Conservation (phyloP, 2,329 filamentous ascomycete genomes). For the Beauveria asiatica region DNA sequence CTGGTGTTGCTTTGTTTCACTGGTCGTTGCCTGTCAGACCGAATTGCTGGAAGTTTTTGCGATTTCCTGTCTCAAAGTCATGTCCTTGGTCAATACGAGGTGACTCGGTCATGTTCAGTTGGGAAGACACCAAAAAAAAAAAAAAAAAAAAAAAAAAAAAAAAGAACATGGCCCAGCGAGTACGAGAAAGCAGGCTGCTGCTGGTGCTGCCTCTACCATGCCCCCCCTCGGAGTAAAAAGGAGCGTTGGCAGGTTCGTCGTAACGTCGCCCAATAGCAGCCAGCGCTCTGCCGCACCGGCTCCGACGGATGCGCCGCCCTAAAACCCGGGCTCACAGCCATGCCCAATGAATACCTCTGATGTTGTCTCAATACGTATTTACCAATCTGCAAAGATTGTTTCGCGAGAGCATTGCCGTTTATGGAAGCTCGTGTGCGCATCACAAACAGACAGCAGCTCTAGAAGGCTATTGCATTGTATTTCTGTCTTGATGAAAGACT, state of each 20-base stretch:
- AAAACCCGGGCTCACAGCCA: not conserved
- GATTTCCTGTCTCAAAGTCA: not conserved
- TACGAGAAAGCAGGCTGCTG: not conserved
- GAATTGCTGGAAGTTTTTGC: not conserved
- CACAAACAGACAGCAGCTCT: not conserved
- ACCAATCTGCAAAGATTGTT: not conserved
- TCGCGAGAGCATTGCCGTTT: slow-evolving; percentile 2
- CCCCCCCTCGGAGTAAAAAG: not conserved
- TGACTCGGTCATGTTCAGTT: not conserved
- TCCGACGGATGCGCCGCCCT: slow-evolving; percentile 6
- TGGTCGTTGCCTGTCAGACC: not conserved
- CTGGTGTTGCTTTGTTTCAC: not conserved
- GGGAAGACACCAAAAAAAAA: too few relatives aligned
- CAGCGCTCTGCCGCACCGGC: slow-evolving; percentile 4
- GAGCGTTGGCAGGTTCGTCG: not conserved
- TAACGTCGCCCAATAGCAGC: not conserved
- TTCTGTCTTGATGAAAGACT: too few relatives aligned
- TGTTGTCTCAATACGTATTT: not conserved
- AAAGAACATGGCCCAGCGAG: too few relatives aligned
- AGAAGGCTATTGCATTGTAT: not conserved
- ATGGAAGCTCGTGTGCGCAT: slow-evolving; percentile 1
- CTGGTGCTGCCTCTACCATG: not conserved
- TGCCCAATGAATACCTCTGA: not conserved
- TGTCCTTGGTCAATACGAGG: not conserved
- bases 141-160: too few relatives aligned